These are phyloP conservation scores for Arthrobotrys sphaeroides DNA, from an alignment of 2,329 filamentous ascomycete genomes.

Conservation along the genomic window DNA sequence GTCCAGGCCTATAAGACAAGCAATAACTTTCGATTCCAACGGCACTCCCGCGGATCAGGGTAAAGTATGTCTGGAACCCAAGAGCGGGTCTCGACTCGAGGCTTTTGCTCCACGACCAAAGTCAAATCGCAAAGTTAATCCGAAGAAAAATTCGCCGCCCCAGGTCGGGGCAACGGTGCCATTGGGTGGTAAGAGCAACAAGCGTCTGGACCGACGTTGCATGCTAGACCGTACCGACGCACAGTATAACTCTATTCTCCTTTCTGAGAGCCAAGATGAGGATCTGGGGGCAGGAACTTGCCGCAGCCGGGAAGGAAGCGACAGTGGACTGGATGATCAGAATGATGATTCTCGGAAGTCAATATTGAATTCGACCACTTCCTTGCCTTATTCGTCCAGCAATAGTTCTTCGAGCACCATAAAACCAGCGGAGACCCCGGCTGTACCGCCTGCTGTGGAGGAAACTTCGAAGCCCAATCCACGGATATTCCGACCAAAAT, in stretches of 20 bases:
- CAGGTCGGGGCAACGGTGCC: neutral
- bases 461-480: neutral
- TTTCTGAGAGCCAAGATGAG: constrained; percentile 8
- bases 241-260: constrained; percentile 19
- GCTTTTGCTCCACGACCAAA: neutral
- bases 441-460: neutral
- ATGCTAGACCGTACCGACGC: constrained; percentile 10
- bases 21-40: neutral
- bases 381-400: constrained; percentile 15
- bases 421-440: constrained; percentile 20
- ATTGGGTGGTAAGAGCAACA: neutral
- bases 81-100: neutral
- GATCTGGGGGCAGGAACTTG: constrained; percentile 3
- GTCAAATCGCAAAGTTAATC: constrained; percentile 29
- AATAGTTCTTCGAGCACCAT: constrained; percentile 35
- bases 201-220: constrained; percentile 15
- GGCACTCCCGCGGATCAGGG: neutral
- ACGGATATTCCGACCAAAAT: constrained; percentile 40
- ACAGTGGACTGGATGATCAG: neutral
- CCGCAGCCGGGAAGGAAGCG: constrained; percentile 10
- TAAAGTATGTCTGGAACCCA: constrained; percentile 2
- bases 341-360: constrained; percentile 3
- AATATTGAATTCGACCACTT: constrained; percentile 15
- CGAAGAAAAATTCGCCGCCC: neutral
- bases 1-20: neutral